Evolutionary conservation across 202 grass and related monocot species (phyloP).

Genomic region (Panicum hallii): DNA sequence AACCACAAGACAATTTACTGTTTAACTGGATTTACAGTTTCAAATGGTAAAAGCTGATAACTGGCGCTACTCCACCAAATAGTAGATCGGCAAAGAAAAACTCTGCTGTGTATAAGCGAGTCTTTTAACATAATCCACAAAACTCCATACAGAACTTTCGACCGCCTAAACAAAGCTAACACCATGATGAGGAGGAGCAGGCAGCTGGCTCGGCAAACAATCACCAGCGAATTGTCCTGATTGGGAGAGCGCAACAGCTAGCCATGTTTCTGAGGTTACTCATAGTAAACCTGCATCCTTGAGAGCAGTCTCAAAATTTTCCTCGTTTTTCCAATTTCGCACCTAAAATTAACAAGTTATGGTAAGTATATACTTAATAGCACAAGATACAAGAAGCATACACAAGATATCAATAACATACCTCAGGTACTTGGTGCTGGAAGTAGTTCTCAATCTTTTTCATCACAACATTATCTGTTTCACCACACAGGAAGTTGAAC

Average conservation of each 20-base stretch:
- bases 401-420: conserved; percentile 25
- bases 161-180: conserved; percentile 24
- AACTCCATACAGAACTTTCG: conserved; percentile 34
- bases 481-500: conserved; percentile 86
- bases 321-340: conserved; percentile 78
- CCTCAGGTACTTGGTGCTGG: conserved; percentile 71
- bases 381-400: background rate
- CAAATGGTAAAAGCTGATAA: conserved; percentile 11
- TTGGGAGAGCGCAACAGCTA: background rate
- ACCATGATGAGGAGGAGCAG: background rate
- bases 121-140: conserved; percentile 34
- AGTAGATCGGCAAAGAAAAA: background rate
- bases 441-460: conserved; percentile 90
- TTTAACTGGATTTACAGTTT: conserved; percentile 23
- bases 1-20: background rate
- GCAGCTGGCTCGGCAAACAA: conserved; percentile 12
- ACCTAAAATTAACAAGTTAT: conserved; percentile 48
- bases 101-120: background rate
- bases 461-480: conserved; percentile 73
- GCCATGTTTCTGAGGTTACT: conserved; percentile 27
- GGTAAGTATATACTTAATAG: background rate
- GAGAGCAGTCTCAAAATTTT: conserved; percentile 87
- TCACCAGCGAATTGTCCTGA: background rate
- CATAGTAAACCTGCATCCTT: conserved; percentile 83
- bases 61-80: background rate